These are phyloP conservation scores for Xylaria venustula DNA, from an alignment of 495 filamentous ascomycete genomes.

Conservation along the genomic window DNA sequence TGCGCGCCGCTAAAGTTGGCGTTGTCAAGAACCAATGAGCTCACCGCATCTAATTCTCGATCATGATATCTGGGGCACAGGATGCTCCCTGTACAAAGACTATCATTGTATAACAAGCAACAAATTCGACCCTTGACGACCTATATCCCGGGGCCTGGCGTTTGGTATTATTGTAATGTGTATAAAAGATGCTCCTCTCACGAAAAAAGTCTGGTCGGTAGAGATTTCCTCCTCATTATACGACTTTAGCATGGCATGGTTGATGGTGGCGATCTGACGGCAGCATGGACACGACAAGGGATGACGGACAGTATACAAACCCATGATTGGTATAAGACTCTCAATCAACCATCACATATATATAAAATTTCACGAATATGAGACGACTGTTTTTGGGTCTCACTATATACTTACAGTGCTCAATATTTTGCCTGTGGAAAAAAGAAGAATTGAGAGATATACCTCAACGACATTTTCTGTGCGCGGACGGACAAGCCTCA, in stretches of 20 bases:
- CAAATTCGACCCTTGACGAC: conserved; percentile 15
- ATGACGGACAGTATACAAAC: conserved; percentile 9
- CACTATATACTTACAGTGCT: too few relatives aligned
- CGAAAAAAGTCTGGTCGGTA: conserved; percentile 32
- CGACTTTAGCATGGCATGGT: not conserved
- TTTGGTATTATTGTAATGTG: conserved; percentile 31
- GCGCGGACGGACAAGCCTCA: too few relatives aligned
- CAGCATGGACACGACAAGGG: conserved; percentile 16
- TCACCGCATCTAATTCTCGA: not conserved
- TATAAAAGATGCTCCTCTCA: conserved; percentile 53
- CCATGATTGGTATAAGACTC: not conserved
- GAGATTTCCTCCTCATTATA: conserved; percentile 18
- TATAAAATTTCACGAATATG: not conserved
- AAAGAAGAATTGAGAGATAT: too few relatives aligned
- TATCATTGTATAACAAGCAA: conserved; percentile 25
- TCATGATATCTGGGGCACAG: conserved; percentile 1
- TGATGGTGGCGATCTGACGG: conserved; percentile 3
- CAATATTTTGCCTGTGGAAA: too few relatives aligned
- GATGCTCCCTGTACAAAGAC: conserved; percentile 22
- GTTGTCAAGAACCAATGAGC: conserved; percentile 65
- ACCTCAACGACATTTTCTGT: too few relatives aligned
- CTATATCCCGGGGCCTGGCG: conserved; percentile 24
- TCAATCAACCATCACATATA: conserved; percentile 18
- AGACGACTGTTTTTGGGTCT: not conserved
- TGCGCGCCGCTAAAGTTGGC: conserved; percentile 93